Evolutionary conservation across 2,329 filamentous ascomycete genomes (phyloP), one percentile per base, ranked within the genome.

Genomic region (Fusarium sarcochroum): DNA sequence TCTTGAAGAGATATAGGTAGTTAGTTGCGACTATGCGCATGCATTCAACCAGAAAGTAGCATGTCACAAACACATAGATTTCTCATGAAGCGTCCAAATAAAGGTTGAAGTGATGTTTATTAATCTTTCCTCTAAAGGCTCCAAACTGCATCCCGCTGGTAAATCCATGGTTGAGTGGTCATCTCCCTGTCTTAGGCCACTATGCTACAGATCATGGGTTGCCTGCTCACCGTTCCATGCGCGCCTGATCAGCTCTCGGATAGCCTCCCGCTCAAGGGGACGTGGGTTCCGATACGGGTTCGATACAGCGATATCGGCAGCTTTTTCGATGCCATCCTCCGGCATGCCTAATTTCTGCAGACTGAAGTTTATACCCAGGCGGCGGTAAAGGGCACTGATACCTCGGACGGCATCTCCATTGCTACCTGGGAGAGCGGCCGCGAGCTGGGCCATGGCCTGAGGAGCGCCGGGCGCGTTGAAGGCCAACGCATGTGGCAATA

Each of bases 251-350:
- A 89, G 72, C 74, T 90, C 87, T 32, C 83, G 79, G 44, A 90
- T 82, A 1, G 79, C 79, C 6, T 77, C 80, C 50, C 78, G 82
- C 77, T 89, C 84, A 54, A 90, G 78, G 7, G 77, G 74, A 37
- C 87, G 78, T 2, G 87, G 88, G 70, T 90, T 90, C 79, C 83
- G 85, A 72, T 90, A 90, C n/a, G 85, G 83, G 64, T 87, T 89
- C 32, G 79, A 78, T 6, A 87, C 80, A 8, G 87, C 86, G 70
- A 89, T 85, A 58, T 89, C 85, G 4, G 84, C 85, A 2, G 86
- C 87, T 74, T 84, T 85, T 40, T 87, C 87, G 17, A 90, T 80
- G 72, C 87, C 85, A 35, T 84, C 83, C 71, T 89, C 87, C 74
- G 85, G 84, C 83, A 90, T 86, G 0, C 87, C 87, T 66, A 84